These are phyloP conservation scores for Raphanus raphanistrum DNA, from an alignment of 345 rosid genomes.

Conservation along the genomic window DNA sequence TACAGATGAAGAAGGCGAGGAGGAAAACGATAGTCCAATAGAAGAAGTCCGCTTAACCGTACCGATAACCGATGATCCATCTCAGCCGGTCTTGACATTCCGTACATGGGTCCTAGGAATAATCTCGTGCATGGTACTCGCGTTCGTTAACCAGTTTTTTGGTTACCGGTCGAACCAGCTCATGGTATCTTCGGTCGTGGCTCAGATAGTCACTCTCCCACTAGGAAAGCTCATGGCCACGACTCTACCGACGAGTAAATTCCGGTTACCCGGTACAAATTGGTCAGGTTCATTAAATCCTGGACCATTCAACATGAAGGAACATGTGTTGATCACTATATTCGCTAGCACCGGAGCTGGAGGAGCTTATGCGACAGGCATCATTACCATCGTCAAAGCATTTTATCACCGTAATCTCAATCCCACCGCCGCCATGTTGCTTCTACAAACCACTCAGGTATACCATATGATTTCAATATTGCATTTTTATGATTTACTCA, in stretches of 20 bases:
- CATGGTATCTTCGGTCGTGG: slow-evolving; percentile 38
- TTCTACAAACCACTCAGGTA: slow-evolving; percentile 72
- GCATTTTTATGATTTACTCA: neutral
- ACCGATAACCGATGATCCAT: slow-evolving; percentile 51
- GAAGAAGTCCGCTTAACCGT: slow-evolving; percentile 65
- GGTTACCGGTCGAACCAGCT: slow-evolving; percentile 47
- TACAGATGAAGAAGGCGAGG: slow-evolving; percentile 27
- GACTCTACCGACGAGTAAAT: slow-evolving; percentile 40
- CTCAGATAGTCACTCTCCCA: slow-evolving; percentile 52
- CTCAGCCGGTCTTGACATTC: slow-evolving; percentile 46
- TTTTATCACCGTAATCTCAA: slow-evolving; percentile 43
- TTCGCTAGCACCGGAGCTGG: slow-evolving; percentile 49
- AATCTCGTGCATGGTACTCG: slow-evolving; percentile 42
- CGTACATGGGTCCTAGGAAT: slow-evolving; percentile 59
- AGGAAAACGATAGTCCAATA: slow-evolving; percentile 54
- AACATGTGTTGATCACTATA: slow-evolving; percentile 57
- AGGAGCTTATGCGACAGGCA: slow-evolving; percentile 45
- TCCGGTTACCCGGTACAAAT: slow-evolving; percentile 38
- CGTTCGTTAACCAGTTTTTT: slow-evolving; percentile 57
- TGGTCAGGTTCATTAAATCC: slow-evolving; percentile 52
- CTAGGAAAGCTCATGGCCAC: slow-evolving; percentile 53
- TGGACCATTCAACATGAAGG: slow-evolving; percentile 54
- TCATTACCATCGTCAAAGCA: slow-evolving; percentile 49
- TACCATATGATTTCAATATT: neutral
- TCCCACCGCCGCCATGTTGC: slow-evolving; percentile 44